Conservation (phyloP, 345 rosid species). For the Eutrema yunnanense region DNA sequence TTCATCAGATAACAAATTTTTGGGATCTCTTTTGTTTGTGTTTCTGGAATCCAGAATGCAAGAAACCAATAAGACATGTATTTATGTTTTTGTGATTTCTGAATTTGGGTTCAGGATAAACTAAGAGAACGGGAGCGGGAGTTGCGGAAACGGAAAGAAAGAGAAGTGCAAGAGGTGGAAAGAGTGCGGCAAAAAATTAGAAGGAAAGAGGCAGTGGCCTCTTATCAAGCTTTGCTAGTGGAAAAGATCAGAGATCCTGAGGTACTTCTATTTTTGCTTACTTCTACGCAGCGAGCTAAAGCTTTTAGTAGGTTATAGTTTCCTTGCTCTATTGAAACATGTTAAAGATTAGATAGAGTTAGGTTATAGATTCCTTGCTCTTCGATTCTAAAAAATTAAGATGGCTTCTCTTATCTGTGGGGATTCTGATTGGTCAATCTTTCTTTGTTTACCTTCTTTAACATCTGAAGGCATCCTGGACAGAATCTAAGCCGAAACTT, state of each 20-base stretch:
- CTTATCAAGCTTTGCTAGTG: conserved; percentile 93
- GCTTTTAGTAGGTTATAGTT: neutral
- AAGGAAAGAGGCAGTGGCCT: conserved; percentile 80
- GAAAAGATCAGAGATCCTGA: conserved; percentile 90
- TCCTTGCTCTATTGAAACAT: neutral
- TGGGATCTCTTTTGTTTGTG: neutral
- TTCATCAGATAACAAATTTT: neutral
- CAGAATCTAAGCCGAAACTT: conserved; percentile 74
- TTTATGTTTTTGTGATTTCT: neutral
- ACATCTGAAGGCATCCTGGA: conserved; percentile 76
- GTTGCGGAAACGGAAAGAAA: conserved; percentile 81
- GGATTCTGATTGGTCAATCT: conserved; percentile 9
- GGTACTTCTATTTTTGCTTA: conserved; percentile 37
- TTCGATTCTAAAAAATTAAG: neutral
- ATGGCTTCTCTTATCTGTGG: neutral
- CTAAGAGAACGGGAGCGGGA: conserved; percentile 89
- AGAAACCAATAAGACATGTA: neutral
- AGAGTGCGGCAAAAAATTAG: conserved; percentile 82
- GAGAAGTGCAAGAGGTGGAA: conserved; percentile 95
- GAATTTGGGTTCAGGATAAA: conserved; percentile 50
- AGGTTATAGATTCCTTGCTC: neutral
- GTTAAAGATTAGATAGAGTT: neutral
- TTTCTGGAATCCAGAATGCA: neutral
- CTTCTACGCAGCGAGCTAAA: neutral
- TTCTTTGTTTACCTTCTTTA: conserved; percentile 15